These are phyloP conservation scores for Avena eriantha DNA, from an alignment of 176 grass and related monocot species.

Conservation along the genomic window DNA sequence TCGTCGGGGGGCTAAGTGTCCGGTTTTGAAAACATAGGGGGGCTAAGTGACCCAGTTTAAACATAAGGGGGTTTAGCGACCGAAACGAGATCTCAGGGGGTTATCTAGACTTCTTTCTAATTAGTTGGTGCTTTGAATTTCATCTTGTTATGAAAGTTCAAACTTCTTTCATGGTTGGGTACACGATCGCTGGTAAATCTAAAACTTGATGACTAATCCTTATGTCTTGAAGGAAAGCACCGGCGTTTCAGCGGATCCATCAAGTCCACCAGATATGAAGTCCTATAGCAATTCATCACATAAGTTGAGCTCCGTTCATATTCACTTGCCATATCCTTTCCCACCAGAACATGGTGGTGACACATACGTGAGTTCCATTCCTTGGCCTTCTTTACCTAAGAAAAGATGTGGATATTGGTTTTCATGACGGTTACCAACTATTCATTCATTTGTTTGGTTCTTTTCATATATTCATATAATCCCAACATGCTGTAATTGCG, in stretches of 20 bases:
- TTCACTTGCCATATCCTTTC: background rate
- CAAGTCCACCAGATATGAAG: background rate
- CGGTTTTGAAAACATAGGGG: too few relatives aligned
- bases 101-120: background rate
- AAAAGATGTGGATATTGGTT: background rate
- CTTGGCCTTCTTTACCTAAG: background rate
- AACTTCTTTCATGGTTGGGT: background rate
- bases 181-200: background rate
- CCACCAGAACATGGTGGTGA: background rate
- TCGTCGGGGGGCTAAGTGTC: too few relatives aligned
- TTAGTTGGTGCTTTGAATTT: background rate
- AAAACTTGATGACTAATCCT: background rate
- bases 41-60: too few relatives aligned
- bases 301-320: background rate
- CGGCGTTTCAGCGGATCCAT: background rate
- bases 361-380: conserved; percentile 10
- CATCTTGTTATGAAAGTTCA: background rate
- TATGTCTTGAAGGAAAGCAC: background rate
- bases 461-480: background rate
- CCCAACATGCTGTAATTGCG: background rate
- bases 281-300: too few relatives aligned
- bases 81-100: too few relatives aligned
- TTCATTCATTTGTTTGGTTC: background rate
- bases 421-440: background rate
- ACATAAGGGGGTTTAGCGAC: too few relatives aligned